A percentile compares a stretch with the other conserved stretches of the same genome.
Evolutionary conservation across 2,329 filamentous ascomycete species (phyloP).

Genomic region (Neofusicoccum laricinum): DNA sequence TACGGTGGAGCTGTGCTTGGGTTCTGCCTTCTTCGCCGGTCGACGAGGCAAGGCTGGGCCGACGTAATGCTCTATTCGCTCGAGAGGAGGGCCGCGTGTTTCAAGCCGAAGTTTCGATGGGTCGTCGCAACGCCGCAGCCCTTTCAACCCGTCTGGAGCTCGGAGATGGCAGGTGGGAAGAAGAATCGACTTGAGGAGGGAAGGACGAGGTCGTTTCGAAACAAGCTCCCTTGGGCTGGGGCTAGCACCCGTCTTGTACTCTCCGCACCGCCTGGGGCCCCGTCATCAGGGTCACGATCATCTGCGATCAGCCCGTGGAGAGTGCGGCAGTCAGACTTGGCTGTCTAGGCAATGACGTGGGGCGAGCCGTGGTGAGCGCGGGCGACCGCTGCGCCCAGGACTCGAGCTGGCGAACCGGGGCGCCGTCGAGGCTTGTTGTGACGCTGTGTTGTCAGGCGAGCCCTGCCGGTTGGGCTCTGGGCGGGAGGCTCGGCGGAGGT

Average conservation of each 20-base stretch:
- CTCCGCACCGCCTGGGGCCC: not conserved
- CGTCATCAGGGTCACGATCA: not conserved
- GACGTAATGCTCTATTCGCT: not conserved
- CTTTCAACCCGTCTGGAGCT: not conserved
- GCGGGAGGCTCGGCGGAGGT: slow-evolving; percentile 16
- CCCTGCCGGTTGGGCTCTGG: not conserved
- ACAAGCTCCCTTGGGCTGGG: slow-evolving; percentile 2
- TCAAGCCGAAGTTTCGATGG: too few relatives aligned
- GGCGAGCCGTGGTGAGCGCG: not conserved
- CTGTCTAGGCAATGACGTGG: not conserved
- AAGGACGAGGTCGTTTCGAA: not conserved
- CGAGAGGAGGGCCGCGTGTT: too few relatives aligned
- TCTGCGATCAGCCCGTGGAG: not conserved
- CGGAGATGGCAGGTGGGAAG: not conserved
- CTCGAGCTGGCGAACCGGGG: not conserved
- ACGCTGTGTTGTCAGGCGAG: not conserved
- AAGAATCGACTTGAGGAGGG: too few relatives aligned
- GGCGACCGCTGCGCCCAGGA: not conserved
- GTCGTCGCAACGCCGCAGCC: too few relatives aligned
- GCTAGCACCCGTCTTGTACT: not conserved
- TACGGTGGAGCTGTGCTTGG: not conserved
- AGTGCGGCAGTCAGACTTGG: not conserved
- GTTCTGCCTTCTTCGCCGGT: not conserved
- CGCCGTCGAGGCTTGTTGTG: not conserved
- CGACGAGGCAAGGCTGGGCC: not conserved